These are phyloP conservation scores for Aureobasidium sp. DNA, from an alignment of 2,329 filamentous ascomycete genomes.

Conservation along the genomic window DNA sequence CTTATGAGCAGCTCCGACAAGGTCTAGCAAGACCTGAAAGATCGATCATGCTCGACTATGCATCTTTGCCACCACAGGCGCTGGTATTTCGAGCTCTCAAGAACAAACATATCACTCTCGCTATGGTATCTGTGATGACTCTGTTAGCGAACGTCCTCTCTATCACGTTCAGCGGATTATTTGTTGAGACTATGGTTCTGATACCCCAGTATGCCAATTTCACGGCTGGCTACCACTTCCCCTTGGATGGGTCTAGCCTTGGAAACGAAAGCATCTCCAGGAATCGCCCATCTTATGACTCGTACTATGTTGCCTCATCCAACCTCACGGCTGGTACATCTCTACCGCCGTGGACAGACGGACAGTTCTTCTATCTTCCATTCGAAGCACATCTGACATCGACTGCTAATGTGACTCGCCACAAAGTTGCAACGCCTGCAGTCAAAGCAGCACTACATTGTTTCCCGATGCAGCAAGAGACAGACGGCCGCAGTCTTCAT, in stretches of 20 bases:
- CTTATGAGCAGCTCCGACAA: constrained; percentile 43
- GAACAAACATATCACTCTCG: constrained; percentile 41
- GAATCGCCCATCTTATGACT: neutral
- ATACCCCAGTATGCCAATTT: constrained; percentile 7
- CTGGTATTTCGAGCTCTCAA: constrained; percentile 40
- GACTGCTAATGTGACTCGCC: no score
- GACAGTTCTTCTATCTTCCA: constrained; percentile 42
- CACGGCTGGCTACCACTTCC: constrained; percentile 21
- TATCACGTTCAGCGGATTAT: constrained; percentile 45
- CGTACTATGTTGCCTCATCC: constrained; percentile 31
- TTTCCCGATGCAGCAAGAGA: constrained; percentile 20
- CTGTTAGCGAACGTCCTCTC: constrained; percentile 49
- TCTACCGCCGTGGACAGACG: constrained; percentile 46
- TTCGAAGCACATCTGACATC: constrained; percentile 22
- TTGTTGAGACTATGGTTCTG: constrained; percentile 33
- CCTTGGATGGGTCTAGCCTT: constrained; percentile 23
- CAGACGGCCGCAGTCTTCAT: no score
- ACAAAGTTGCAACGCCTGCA: constrained; percentile 23
- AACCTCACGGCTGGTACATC: constrained; percentile 40
- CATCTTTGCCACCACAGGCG: constrained; percentile 51
- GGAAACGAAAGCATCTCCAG: neutral
- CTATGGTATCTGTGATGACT: constrained; percentile 36
- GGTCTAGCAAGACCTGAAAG: no score
- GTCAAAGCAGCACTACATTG: constrained; percentile 33
- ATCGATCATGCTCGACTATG: constrained; percentile 26